These are phyloP conservation scores for Aspergillus nanangensis DNA, from an alignment of 495 filamentous ascomycete genomes.

Conservation along the genomic window DNA sequence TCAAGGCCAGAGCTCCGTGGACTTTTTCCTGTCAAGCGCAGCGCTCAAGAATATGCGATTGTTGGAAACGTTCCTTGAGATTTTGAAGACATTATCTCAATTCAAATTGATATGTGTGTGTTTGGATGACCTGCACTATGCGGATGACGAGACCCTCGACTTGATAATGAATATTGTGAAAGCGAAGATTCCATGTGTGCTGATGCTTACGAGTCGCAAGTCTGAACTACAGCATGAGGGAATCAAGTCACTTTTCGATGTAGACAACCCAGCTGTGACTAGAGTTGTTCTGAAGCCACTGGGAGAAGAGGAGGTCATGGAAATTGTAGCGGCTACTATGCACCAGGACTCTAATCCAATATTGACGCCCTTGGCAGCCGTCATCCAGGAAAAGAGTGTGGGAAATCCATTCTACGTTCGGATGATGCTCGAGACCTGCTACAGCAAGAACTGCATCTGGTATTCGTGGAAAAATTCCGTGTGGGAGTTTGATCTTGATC, in stretches of 20 bases:
- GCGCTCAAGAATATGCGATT: slow-evolving; percentile 72
- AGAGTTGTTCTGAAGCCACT: slow-evolving; percentile 64
- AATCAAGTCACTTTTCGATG: slow-evolving; percentile 39
- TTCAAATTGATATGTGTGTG: slow-evolving; percentile 79
- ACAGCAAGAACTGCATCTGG: slow-evolving; percentile 81
- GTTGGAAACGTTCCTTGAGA: slow-evolving; percentile 78
- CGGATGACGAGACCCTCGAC: slow-evolving; percentile 80
- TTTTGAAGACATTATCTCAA: slow-evolving; percentile 71
- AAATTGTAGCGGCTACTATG: slow-evolving; percentile 75
- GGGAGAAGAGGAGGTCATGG: slow-evolving; percentile 65
- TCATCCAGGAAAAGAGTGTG: slow-evolving; percentile 75
- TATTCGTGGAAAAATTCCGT: slow-evolving; percentile 74
- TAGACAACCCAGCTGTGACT: slow-evolving; percentile 48
- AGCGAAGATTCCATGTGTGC: slow-evolving; percentile 68
- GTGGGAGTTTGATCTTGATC: slow-evolving; percentile 83
- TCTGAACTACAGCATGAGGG: slow-evolving; percentile 34
- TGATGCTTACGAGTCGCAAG: slow-evolving; percentile 57
- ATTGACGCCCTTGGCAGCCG: slow-evolving; percentile 50
- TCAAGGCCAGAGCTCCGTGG: slow-evolving; percentile 54
- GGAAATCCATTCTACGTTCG: slow-evolving; percentile 87
- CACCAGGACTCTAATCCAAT: slow-evolving; percentile 35
- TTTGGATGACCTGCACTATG: slow-evolving; percentile 82
- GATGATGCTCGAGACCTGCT: slow-evolving; percentile 84
- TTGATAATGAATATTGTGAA: slow-evolving; percentile 69
- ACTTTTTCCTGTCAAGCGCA: slow-evolving; percentile 65